phyloP scores from a whole-genome alignment of 495 filamentous ascomycete species.

The Trichoderma virens region DNA sequence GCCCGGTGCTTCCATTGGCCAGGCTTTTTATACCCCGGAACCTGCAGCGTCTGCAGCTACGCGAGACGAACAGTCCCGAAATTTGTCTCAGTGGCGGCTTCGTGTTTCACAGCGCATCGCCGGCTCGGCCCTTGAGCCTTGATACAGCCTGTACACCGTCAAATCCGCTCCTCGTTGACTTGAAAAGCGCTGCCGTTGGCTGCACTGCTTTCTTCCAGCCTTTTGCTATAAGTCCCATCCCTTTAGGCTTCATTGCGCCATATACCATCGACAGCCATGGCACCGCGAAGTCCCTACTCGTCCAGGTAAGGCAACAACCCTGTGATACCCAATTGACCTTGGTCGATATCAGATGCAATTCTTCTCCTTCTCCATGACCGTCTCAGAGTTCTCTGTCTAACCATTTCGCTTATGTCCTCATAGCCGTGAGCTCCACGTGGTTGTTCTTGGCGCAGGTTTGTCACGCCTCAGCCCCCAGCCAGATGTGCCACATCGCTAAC shows the following conservation, averaged over 20 bases:
- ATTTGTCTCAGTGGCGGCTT: conserved; percentile 17
- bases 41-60: conserved; percentile 14
- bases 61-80: neutral
- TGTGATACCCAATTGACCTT: conserved; percentile 17
- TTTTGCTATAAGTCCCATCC: conserved; percentile 11
- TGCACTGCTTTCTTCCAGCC: neutral
- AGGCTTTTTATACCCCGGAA: neutral
- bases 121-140: neutral
- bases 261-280: conserved; percentile 18
- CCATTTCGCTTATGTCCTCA: neutral
- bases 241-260: conserved; percentile 15
- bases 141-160: neutral
- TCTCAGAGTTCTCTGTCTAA: conserved; percentile 13
- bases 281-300: neutral
- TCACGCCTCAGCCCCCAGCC: neutral
- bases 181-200: neutral
- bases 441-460: conserved; percentile 81
- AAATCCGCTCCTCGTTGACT: conserved; percentile 13
- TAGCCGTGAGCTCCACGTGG: conserved; percentile 84
- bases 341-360: conserved; percentile 16
- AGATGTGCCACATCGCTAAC: conserved; percentile 14
- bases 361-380: neutral
- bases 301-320: conserved; percentile 7
- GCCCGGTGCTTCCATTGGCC: conserved; percentile 6
- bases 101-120: neutral